Base-by-base conservation (phyloP, 257 asterid species). In the Scutellaria barbata region DNA sequence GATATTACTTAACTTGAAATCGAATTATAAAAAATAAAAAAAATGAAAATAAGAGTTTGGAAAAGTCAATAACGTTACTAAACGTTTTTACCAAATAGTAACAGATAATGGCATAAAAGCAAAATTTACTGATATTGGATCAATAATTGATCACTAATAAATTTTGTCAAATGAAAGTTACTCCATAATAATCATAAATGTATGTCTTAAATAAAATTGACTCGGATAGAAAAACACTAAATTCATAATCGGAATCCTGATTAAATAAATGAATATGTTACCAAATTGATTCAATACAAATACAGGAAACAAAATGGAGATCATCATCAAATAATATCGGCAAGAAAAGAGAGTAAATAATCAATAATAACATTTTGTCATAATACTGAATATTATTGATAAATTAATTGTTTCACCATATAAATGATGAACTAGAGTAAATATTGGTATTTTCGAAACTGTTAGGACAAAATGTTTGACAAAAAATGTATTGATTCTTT, bases 121-220 rank as follows among this genome's bases (percentile, higher is more conserved):
- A 69, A 40, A 59, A 68, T 62, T 33, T 2, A 80, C 18, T 63
- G 42, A 53, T 35, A 68, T 51, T 76, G 53, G 76, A 66, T 17
- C 67, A 41, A 65, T 74, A 63, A 77, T 69, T 81, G 37, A 57
- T 7, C 45, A 42, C 63, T 22, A 59, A 66, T 66, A 55, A 30
- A 55, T 71, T 61, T 60, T 63, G 53, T 73, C 73, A 68, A 76
- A 73, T 74, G 75, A 60, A 58, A 57, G 63, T 69, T 48, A 73
- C 51, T 64, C 52, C 61, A 42, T 63, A 69, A 54, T 47, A 73
- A 60, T 42, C 10, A 52, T 5, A 20, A 18, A 37, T 7, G 58
- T 37, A 37, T 37, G 48, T 46, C 58, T 40, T 43, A 10, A 14
- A 72, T 13, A 58, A 74, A 70, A 69, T 62, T 46, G 68, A 25